Evolutionary conservation across 2,329 filamentous ascomycete species (phyloP), one percentile per base, ranked within the genome.

Genomic region (Scorias spongiosa): DNA sequence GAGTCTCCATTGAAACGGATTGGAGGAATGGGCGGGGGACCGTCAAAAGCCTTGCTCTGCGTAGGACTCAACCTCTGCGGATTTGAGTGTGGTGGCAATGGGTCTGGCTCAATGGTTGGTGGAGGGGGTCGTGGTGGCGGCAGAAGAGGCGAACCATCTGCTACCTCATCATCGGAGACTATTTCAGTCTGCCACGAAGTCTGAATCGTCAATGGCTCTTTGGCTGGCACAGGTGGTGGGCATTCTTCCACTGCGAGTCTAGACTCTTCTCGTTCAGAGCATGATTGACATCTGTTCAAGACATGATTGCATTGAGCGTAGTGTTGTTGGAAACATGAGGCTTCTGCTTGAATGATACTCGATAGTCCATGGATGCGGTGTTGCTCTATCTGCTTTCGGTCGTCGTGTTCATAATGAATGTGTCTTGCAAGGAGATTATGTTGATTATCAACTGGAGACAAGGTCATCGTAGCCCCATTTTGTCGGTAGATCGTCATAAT

Each of bases 1-100:
- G 48, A 48, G 18, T 51, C 43, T 30, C 46, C 47, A 8, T 46
- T 48, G 1, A 55, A 38, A 4, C 44, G 46, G 10, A 55, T 18
- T 2, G 52, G 44, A 29, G 49, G 40, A 15, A 50, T 47, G 5
- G 51, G 46, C 11, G 34, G 30, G 10, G 49, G 47, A 9, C 39
- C 40, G 26, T 29, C 20, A 30, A 48, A 48, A 8, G 51, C 51
- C 20, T 37, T 26, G 29, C 42, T 48, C 42, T 53, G 49, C 10
- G 46, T 44, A 39, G 42, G 46, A 10, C 49, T 51, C 12, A 54
- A 42, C 9, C 46, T 42, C 39, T 52, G 50, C 10, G 51, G 50
- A 39, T 50, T 52, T 1, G 49, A 50, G 36, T 54, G 50, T 17
- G 51, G 49, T 38, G 49, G 51, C 1, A 54, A 45, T 9, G 45